Evolutionary conservation across 2,329 filamentous ascomycete genomes (phyloP).

Genomic region (Phoma sp.): DNA sequence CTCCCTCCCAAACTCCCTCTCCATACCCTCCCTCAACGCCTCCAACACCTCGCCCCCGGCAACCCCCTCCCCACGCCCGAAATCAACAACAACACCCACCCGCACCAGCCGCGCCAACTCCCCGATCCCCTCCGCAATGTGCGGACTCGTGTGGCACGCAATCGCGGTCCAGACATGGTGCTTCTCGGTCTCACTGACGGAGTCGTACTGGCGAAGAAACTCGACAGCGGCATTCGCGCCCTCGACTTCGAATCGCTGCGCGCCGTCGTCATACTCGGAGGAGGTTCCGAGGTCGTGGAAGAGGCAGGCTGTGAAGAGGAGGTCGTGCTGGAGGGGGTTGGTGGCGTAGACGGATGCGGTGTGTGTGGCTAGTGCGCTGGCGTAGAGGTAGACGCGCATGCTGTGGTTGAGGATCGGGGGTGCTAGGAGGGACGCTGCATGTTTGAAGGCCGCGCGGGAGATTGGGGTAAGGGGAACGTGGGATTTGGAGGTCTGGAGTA

Average conservation of each 20-base stretch:
- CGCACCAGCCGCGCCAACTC: conserved; percentile 48
- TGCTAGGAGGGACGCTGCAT: conserved; percentile 58
- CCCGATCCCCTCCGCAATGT: conserved; percentile 53
- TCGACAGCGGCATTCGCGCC: conserved; percentile 51
- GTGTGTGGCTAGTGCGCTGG: conserved; percentile 45
- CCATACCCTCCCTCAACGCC: conserved; percentile 26
- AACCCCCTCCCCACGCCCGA: conserved; percentile 32
- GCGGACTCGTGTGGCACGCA: conserved; percentile 52
- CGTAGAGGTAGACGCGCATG: conserved; percentile 73
- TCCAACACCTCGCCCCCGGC: conserved; percentile 26
- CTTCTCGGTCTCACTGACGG: conserved; percentile 30
- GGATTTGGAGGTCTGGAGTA: neutral
- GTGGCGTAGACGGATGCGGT: conserved; percentile 26
- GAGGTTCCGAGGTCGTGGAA: conserved; percentile 78
- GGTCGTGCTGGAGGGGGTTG: conserved; percentile 53
- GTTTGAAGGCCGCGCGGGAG: conserved; percentile 53
- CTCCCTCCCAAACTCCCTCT: conserved; percentile 41
- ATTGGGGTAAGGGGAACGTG: conserved; percentile 56
- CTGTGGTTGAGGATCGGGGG: conserved; percentile 70
- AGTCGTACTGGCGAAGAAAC: conserved; percentile 33
- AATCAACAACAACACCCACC: conserved; percentile 50
- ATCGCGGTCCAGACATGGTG: conserved; percentile 56
- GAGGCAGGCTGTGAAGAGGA: conserved; percentile 61
- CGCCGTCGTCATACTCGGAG: conserved; percentile 40
- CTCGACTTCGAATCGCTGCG: conserved; percentile 54